phyloP scores from a whole-genome alignment of 2,329 filamentous ascomycete species.

The Hortaea werneckii region DNA sequence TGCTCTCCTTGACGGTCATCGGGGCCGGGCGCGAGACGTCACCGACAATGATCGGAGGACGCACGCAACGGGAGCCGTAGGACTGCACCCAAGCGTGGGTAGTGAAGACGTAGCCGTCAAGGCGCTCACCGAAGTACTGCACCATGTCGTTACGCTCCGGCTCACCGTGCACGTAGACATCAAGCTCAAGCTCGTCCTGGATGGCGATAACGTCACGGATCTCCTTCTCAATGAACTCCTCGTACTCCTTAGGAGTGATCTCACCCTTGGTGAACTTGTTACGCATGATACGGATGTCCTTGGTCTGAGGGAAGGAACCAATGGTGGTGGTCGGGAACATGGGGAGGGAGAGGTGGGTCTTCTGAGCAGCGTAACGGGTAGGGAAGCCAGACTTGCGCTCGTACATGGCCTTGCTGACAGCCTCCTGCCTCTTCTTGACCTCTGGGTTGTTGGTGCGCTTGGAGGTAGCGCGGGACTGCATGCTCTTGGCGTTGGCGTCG shows the following conservation, averaged over 20 bases:
- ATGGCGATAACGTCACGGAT: slow-evolving; percentile 91
- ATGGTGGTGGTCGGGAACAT: slow-evolving; percentile 99
- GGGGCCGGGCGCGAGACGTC: slow-evolving; percentile 93
- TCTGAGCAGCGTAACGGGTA: slow-evolving; percentile 73
- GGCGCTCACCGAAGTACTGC: slow-evolving; percentile 97
- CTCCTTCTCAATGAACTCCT: slow-evolving; percentile 99
- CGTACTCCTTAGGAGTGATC: slow-evolving; percentile 84
- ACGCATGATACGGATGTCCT: slow-evolving; percentile 91
- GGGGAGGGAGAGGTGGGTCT: slow-evolving; percentile 85
- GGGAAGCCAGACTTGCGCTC: slow-evolving; percentile 88
- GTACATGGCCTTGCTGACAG: slow-evolving; percentile 76
- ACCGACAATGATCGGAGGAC: slow-evolving; percentile 95
- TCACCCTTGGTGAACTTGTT: slow-evolving; percentile 99
- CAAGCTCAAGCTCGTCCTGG: slow-evolving; percentile 94
- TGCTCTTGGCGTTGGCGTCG: slow-evolving; percentile 92
- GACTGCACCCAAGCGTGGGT: slow-evolving; percentile 98
- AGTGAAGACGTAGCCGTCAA: slow-evolving; percentile 96
- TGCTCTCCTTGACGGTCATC: slow-evolving; percentile 99
- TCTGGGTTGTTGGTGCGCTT: slow-evolving; percentile 92
- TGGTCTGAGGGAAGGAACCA: slow-evolving; percentile 98
- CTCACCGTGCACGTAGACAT: slow-evolving; percentile 97
- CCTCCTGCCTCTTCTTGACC: slow-evolving; percentile 92
- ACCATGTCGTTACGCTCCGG: slow-evolving; percentile 99
- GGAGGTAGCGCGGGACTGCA: slow-evolving; percentile 82
- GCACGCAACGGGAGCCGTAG: slow-evolving; percentile 96